Base-by-base conservation (phyloP, 1,139 yeast genomes). In the Hyphopichia burtonii region DNA sequence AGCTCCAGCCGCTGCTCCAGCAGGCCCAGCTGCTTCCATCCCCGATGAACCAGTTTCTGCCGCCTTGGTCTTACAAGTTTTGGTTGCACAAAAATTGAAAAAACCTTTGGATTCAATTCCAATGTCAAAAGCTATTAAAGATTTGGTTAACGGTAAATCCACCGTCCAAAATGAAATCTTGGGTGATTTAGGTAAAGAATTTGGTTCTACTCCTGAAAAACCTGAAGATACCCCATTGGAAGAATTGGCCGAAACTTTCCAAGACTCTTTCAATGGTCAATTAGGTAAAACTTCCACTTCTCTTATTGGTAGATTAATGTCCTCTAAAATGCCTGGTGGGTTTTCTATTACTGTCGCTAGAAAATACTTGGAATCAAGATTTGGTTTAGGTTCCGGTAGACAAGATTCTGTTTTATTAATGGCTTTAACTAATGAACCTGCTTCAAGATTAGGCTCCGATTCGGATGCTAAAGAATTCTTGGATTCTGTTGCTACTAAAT, bases 271-370 rank as follows among this genome's bases (percentile, higher is more conserved):
- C 74, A 63, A 70, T 51, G 99, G 99, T 52, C 79, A 81, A 52
- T 79, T 93, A 54, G 99, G 99, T 64, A 93, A 93, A 68, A 96
- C 93, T 58, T 86, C 98, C 3, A 73, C 90, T 38, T 86, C 96
- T 28, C 78, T 93, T 55, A 77, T 93, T 52, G 88, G 96, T 48
- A 85, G 97, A 71, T 78, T 93, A 61, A 86, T 91, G 75, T 84
- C 98, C 15, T 86, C 97, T 31, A 93, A 93, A 75, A 93, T 93
- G 98, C 98, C 99, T 45, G 99, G 99, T 78, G 99, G 99, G 25
- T 93, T 91, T 71, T 86, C 96, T 44, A 85, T 90, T 56, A 86
- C 97, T 49, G 71, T 78, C 51, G 96, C 96, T 41, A 86, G 97
- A 76, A 89, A 89, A 65, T 87, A 93, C 69, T 79, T 93, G 63